Conservation (phyloP, 441 rosid species). For the Hypseocharis bilobata region DNA sequence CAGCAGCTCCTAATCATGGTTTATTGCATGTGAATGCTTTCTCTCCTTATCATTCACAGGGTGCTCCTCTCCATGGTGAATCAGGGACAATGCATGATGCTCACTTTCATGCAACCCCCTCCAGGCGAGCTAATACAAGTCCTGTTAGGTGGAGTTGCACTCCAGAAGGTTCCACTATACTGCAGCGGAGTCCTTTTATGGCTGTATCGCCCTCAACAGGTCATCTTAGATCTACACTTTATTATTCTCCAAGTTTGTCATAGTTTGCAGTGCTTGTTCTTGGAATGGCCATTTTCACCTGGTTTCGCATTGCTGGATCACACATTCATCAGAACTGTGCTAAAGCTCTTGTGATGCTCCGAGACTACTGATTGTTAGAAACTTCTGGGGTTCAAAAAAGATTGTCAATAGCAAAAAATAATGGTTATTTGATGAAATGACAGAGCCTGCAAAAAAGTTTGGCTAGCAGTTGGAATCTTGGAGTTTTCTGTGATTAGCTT, state of each 20-base stretch:
- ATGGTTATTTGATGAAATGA: conserved; percentile 14
- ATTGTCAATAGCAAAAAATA: conserved; percentile 18
- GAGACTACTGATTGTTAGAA: conserved; percentile 13
- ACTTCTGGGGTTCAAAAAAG: conserved; percentile 10
- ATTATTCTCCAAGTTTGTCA: conserved; percentile 34
- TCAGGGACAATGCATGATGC: conserved; percentile 18
- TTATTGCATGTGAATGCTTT: conserved; percentile 17
- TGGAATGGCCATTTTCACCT: conserved; percentile 12
- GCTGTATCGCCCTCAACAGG: conserved; percentile 28
- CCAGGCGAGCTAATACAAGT: conserved; percentile 27
- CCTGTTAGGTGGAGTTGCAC: conserved; percentile 35
- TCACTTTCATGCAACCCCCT: conserved; percentile 20
- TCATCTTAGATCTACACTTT: conserved; percentile 27
- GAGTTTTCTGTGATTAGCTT: conserved; percentile 23
- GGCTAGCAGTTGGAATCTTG: conserved; percentile 13
- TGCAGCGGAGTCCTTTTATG: conserved; percentile 28
- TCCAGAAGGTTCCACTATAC: conserved; percentile 31
- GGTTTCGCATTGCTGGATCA: conserved; percentile 9
- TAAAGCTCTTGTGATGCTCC: no score
- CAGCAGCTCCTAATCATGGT: conserved; percentile 20
- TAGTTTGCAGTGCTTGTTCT: conserved; percentile 18
- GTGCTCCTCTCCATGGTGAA: conserved; percentile 20
- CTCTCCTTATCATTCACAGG: conserved; percentile 30
- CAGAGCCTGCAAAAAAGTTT: no score
- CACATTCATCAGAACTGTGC: neutral